Evolutionary conservation across 2,329 filamentous ascomycete species (phyloP).

Genomic region (Venturia asperata): DNA sequence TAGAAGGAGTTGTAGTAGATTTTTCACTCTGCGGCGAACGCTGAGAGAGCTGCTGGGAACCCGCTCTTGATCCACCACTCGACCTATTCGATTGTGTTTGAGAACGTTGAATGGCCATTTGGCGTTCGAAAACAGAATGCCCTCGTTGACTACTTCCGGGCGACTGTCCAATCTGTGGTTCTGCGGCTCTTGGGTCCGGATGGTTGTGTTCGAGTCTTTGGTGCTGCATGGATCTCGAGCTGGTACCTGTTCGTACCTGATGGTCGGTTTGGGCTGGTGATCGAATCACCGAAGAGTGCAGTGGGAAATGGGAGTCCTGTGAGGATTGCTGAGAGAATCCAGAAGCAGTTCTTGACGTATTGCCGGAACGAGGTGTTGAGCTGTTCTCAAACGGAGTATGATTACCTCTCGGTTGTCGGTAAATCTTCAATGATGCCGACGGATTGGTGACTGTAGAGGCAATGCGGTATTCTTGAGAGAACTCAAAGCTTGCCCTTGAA

Average conservation of each 20-base stretch:
- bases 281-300: not conserved
- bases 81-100: not conserved
- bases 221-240: not conserved
- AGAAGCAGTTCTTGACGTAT: not conserved
- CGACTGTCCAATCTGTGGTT: too few relatives aligned
- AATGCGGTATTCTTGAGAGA: not conserved
- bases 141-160: too few relatives aligned
- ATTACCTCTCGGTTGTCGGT: not conserved
- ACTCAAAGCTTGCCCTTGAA: not conserved
- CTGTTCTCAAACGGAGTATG: not conserved
- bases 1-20: not conserved
- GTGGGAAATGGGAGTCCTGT: not conserved
- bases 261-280: not conserved
- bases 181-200: not conserved
- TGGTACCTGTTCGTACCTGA: not conserved
- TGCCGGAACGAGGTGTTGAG: not conserved
- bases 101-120: not conserved
- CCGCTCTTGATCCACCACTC: not conserved
- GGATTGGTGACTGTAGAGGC: not conserved
- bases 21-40: not conserved
- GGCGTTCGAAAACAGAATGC: not conserved
- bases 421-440: not conserved
- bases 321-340: not conserved
- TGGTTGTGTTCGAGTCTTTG: not conserved
- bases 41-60: not conserved